These are phyloP conservation scores for Sherardia arvensis DNA, from an alignment of 257 asterid genomes.

Conservation along the genomic window DNA sequence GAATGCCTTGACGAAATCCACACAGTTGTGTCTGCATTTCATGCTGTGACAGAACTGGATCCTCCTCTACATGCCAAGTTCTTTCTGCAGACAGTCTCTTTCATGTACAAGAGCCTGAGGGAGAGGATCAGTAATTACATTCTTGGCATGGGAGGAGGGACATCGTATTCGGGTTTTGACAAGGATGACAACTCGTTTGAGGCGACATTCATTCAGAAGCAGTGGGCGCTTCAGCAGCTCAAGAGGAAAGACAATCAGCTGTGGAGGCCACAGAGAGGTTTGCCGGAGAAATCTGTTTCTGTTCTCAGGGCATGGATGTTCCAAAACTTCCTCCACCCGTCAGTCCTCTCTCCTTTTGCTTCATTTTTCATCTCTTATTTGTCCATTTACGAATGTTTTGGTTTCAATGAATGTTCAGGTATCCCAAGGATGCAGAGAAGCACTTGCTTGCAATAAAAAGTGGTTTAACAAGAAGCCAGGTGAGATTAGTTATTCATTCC, in stretches of 20 bases:
- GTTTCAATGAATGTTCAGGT: slow-evolving; percentile 31
- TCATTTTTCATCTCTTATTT: not conserved
- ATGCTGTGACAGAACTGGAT: slow-evolving; percentile 68
- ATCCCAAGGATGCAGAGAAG: slow-evolving; percentile 92
- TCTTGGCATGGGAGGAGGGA: slow-evolving; percentile 53
- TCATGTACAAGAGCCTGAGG: slow-evolving; percentile 55
- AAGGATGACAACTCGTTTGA: slow-evolving; percentile 39
- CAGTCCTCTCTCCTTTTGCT: not conserved
- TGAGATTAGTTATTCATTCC: not conserved
- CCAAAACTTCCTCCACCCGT: slow-evolving; percentile 97
- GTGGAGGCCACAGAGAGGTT: slow-evolving; percentile 94
- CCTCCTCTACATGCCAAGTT: slow-evolving; percentile 72
- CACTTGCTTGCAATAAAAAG: slow-evolving; percentile 81
- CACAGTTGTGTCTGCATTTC: slow-evolving; percentile 66
- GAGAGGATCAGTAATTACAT: slow-evolving; percentile 67
- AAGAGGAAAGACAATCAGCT: slow-evolving; percentile 63
- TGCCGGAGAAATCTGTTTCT: slow-evolving; percentile 87
- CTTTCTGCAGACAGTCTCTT: slow-evolving; percentile 55
- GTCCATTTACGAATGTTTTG: not conserved
- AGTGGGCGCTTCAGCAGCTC: slow-evolving; percentile 85
- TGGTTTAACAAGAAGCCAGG: slow-evolving; percentile 92
- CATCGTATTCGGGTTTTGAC: slow-evolving; percentile 11
- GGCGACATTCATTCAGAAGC: slow-evolving; percentile 52
- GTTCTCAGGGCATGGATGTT: slow-evolving; percentile 96
- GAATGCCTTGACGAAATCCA: slow-evolving; percentile 82